Percentiles rank a stretch among this genome's conserved stretches.
These are phyloP conservation scores for Pseudevernia furfuracea DNA, from an alignment of 495 filamentous ascomycete species.

Conservation along the genomic window DNA sequence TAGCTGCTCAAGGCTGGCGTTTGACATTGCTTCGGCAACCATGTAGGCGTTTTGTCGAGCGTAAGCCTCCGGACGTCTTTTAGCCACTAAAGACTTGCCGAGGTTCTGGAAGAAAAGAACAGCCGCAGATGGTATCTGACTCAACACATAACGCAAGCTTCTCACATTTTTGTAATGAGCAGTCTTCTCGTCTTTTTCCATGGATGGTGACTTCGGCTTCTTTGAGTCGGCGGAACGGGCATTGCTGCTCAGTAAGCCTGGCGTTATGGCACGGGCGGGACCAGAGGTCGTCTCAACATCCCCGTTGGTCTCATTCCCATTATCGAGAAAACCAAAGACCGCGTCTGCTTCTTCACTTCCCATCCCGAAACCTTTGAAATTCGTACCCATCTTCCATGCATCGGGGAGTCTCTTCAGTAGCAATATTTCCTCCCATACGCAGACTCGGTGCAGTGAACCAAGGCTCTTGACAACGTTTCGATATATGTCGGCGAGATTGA, in stretches of 20 bases:
- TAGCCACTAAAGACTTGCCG: constrained; percentile 68
- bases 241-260: constrained; percentile 16
- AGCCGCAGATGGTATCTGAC: constrained; percentile 61
- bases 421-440: constrained; percentile 74
- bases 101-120: constrained; percentile 72
- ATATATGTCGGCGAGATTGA: constrained; percentile 79
- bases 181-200: constrained; percentile 40
- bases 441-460: constrained; percentile 66
- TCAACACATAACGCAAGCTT: constrained; percentile 66
- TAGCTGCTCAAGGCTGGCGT: constrained; percentile 61
- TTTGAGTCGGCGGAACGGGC: constrained; percentile 30
- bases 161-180: constrained; percentile 70
- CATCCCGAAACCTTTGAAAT: constrained; percentile 41
- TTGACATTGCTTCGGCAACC: constrained; percentile 72
- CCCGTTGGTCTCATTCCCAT: constrained; percentile 2
- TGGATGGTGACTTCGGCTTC: constrained; percentile 34
- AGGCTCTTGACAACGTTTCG: constrained; percentile 57
- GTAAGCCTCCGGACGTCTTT: constrained; percentile 57
- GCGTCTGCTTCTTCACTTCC: constrained; percentile 40
- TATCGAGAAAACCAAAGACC: constrained; percentile 29
- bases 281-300: constrained; percentile 17
- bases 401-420: constrained; percentile 60
- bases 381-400: constrained; percentile 58
- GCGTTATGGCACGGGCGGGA: constrained; percentile 5
- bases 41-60: constrained; percentile 57